Conservation (phyloP, 2,329 filamentous ascomycete species). For the Reticulascus tulasneorum region DNA sequence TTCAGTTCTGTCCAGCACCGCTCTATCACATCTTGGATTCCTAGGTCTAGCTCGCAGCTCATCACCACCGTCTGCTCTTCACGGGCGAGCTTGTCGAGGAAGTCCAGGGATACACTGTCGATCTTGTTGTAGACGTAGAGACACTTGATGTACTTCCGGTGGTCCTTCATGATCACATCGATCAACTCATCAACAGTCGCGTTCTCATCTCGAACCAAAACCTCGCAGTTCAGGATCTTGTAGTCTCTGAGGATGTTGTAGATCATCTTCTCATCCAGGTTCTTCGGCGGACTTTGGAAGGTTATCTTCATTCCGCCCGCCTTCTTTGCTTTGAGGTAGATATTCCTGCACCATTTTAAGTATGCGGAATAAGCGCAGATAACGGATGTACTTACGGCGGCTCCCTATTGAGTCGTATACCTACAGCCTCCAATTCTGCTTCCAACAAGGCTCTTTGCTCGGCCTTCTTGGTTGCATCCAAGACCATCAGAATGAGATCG, state of each 20-base stretch:
- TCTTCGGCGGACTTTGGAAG: constrained; percentile 83
- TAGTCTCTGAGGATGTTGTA: constrained; percentile 98
- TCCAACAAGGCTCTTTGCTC: constrained; percentile 89
- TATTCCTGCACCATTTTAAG: constrained; percentile 60
- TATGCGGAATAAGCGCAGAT: neutral
- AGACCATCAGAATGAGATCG: constrained; percentile 92
- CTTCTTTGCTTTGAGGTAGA: constrained; percentile 94
- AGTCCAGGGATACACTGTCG: constrained; percentile 88
- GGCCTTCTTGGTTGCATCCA: constrained; percentile 93
- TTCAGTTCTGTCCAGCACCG: constrained; percentile 90
- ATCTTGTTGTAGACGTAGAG: constrained; percentile 99
- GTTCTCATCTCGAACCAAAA: constrained; percentile 90
- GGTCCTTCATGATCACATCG: constrained; percentile 98
- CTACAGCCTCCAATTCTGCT: constrained; percentile 89
- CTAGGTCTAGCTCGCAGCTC: constrained; percentile 93
- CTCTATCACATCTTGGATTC: constrained; percentile 89
- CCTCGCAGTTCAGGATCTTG: constrained; percentile 97
- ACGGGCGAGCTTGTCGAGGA: constrained; percentile 84
- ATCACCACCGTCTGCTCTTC: constrained; percentile 95
- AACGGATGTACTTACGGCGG: constrained; percentile 62
- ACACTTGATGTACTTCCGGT: constrained; percentile 92
- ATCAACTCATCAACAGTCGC: constrained; percentile 98
- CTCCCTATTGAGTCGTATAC: constrained; percentile 86
- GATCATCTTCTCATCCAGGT: constrained; percentile 95
- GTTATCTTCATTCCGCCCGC: constrained; percentile 99